A percentile compares a stretch with the other conserved stretches of the same genome.
Conservation (phyloP, 2,329 filamentous ascomycete genomes). For the Akanthomyces muscarius region DNA sequence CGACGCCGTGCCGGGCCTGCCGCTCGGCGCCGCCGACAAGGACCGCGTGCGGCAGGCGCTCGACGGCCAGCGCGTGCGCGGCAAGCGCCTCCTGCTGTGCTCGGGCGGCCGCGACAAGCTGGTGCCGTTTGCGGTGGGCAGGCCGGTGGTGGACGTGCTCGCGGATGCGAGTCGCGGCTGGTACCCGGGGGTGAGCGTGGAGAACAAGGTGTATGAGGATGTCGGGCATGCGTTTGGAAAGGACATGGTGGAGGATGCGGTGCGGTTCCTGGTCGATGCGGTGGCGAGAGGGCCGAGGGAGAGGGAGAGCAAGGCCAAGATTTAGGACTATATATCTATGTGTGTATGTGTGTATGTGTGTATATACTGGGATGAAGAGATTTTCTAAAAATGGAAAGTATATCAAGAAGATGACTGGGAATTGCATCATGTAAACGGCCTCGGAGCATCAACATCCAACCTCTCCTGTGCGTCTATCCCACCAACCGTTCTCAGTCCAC, state of each 20-base stretch:
- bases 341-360: background rate
- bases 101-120: slow-evolving; percentile 66
- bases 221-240: slow-evolving; percentile 66
- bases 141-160: slow-evolving; percentile 59
- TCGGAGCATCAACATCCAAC: too few relatives aligned
- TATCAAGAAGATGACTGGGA: too few relatives aligned
- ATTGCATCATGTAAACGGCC: too few relatives aligned
- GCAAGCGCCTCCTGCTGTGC: slow-evolving; percentile 62
- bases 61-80: slow-evolving; percentile 44
- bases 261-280: slow-evolving; percentile 56
- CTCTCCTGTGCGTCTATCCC: too few relatives aligned
- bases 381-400: too few relatives aligned
- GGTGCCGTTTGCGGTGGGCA: slow-evolving; percentile 62
- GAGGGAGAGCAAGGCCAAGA: slow-evolving; percentile 23
- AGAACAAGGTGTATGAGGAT: slow-evolving; percentile 64
- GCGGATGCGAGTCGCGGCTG: slow-evolving; percentile 47
- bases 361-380: background rate
- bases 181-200: slow-evolving; percentile 56
- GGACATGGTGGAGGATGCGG: slow-evolving; percentile 63
- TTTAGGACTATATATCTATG: slow-evolving; percentile 17
- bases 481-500: too few relatives aligned
- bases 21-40: slow-evolving; percentile 35
- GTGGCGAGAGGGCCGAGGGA: slow-evolving; percentile 33
- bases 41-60: slow-evolving; percentile 43
- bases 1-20: slow-evolving; percentile 30